These are phyloP conservation scores for Sorghum bicolor DNA, from an alignment of 176 grass and related monocot species.

Conservation along the genomic window Sorghum_bicolor_NCBIv3 NC_012870.2:10852501-10853000, in stretches of 20 bases:
- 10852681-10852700: slow-evolving; percentile 12
- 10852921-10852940: not conserved
- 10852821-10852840: not conserved
- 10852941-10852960: not conserved
- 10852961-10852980: not conserved
- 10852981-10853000: no score
- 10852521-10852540: slow-evolving; percentile 11
- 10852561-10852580: not conserved
- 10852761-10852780: not conserved
- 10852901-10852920: not conserved
- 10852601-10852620: not conserved
- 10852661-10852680: slow-evolving; percentile 20
- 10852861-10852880: not conserved
- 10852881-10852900: not conserved
- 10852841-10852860: not conserved
- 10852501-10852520: slow-evolving; percentile 51
- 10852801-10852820: not conserved
- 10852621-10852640: slow-evolving; percentile 24
- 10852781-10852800: slow-evolving; percentile 16
- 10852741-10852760: no score
- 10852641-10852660: slow-evolving; percentile 22
- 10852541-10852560: slow-evolving; percentile 39
- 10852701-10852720: slow-evolving; percentile 35
- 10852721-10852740: no score
- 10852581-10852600: not conserved